phyloP scores from a whole-genome alignment of 1,284 basidiomycete species.

The Mycena sp. region DNA sequence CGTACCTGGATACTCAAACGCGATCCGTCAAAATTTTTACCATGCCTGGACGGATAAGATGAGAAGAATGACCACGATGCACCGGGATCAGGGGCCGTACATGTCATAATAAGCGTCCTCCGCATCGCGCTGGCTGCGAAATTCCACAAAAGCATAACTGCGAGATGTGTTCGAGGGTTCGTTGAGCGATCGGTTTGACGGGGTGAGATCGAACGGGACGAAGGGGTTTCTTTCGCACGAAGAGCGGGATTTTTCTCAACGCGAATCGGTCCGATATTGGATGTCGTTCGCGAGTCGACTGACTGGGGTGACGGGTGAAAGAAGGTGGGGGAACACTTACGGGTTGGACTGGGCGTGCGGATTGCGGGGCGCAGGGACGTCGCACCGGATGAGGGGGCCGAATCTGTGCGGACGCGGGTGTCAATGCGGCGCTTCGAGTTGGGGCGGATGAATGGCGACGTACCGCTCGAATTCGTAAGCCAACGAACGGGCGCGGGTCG shows the following conservation, averaged over 20 bases:
- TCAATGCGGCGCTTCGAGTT: constrained; percentile 8
- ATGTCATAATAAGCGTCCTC: constrained; percentile 93
- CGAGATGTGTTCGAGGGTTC: constrained; percentile 54
- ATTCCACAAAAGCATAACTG: constrained; percentile 94
- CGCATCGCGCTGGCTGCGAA: constrained; percentile 83
- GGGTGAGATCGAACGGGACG: constrained; percentile 29
- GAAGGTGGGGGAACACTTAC: constrained; percentile 62
- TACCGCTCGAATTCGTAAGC: constrained; percentile 91
- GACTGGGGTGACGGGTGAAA: constrained; percentile 43
- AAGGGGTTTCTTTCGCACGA: constrained; percentile 17
- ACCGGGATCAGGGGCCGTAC: constrained; percentile 55
- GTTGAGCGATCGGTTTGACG: constrained; percentile 71
- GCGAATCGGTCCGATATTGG: constrained; percentile 36
- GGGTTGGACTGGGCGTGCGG: constrained; percentile 75
- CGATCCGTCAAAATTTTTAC: constrained; percentile 82
- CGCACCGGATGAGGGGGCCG: constrained; percentile 84
- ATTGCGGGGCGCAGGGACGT: constrained; percentile 87
- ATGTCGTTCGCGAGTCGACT: constrained; percentile 41
- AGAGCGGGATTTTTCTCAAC: constrained; percentile 31
- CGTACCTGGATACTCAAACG: constrained; percentile 84
- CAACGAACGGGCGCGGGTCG: constrained; percentile 57
- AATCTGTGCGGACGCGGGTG: constrained; percentile 53
- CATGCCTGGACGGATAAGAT: constrained; percentile 69
- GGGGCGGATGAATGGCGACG: constrained; percentile 33
- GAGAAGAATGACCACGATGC: constrained; percentile 18